Percentiles rank a stretch among this genome's conserved stretches.
Evolutionary conservation across 148 eudicot species (phyloP).

Genomic region (Camellia lanceoleosa): DNA sequence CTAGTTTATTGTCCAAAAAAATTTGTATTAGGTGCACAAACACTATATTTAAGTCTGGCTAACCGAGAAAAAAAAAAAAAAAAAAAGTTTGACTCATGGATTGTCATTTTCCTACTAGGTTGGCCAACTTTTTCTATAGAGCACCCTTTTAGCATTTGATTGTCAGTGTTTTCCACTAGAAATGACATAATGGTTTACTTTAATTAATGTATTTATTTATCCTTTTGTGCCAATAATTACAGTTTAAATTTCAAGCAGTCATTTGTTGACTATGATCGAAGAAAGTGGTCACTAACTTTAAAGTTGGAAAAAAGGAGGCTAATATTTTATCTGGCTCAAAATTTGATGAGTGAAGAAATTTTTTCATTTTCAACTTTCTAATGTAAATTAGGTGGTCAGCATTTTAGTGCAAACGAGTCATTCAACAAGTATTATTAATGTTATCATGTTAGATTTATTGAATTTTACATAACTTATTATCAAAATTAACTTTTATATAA

Average conservation of each 20-base stretch:
- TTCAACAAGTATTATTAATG: too few relatives aligned
- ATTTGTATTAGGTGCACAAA: too few relatives aligned
- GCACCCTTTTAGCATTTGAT: not conserved
- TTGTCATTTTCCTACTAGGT: not conserved
- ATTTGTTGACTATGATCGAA: slow-evolving; percentile 4
- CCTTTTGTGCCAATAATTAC: too few relatives aligned
- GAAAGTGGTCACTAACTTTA: not conserved
- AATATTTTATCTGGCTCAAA: not conserved
- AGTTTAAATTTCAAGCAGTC: not conserved
- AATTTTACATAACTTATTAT: too few relatives aligned
- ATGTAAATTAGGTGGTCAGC: not conserved
- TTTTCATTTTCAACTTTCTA: not conserved
- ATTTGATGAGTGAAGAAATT: not conserved
- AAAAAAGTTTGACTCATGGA: not conserved
- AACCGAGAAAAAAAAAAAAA: not conserved
- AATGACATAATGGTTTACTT: not conserved
- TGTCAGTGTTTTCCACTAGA: not conserved
- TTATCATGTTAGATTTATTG: too few relatives aligned
- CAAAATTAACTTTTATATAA: too few relatives aligned
- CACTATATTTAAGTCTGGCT: too few relatives aligned
- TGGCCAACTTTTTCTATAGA: not conserved
- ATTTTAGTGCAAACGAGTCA: too few relatives aligned
- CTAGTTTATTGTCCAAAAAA: too few relatives aligned
- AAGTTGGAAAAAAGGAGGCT: not conserved
- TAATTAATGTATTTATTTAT: not conserved